A percentile compares a stretch with the other conserved stretches of the same genome.
These are phyloP conservation scores for Nitzschia sp. DNA, from an alignment of 108 stramenopile genomes.

Conservation along the genomic window DNA sequence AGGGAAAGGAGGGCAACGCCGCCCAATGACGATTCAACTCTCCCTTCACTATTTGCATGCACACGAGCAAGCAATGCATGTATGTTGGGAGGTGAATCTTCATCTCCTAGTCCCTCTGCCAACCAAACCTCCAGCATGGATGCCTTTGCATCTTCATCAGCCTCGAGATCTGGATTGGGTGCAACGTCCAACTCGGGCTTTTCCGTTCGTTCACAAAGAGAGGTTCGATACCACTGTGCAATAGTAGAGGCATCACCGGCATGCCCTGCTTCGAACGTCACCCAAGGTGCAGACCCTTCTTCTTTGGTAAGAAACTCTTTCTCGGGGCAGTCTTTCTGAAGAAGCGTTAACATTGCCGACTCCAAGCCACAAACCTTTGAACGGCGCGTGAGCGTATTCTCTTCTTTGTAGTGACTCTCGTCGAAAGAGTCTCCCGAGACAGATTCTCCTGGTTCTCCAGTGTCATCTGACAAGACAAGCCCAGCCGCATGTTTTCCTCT, in stretches of 20 bases:
- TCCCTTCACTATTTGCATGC: conserved; percentile 2
- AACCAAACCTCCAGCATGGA: conserved; percentile 39
- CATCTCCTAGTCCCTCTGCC: conserved; percentile 47
- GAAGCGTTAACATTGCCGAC: conserved; percentile 18
- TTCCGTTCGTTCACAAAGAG: conserved; percentile 1
- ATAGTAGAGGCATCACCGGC: conserved; percentile 46
- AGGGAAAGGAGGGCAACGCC: conserved; percentile 36
- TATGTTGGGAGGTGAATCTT: conserved; percentile 36
- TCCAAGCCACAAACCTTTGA: conserved; percentile 32
- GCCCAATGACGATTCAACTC: conserved; percentile 6
- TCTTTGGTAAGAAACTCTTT: conserved; percentile 11
- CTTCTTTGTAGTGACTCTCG: not conserved
- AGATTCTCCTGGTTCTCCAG: too few relatives aligned
- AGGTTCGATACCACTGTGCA: conserved; percentile 32
- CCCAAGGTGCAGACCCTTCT: conserved; percentile 16
- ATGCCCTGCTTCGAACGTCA: conserved; percentile 46
- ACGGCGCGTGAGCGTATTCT: not conserved
- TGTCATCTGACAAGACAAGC: too few relatives aligned
- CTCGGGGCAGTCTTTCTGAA: not conserved
- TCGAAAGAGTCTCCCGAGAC: too few relatives aligned
- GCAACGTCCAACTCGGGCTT: conserved; percentile 24
- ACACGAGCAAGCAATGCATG: conserved; percentile 38
- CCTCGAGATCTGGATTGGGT: not conserved
- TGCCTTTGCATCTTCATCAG: conserved; percentile 14
- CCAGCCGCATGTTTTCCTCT: too few relatives aligned